Evolutionary conservation across 306 rosid species (phyloP).

Genomic region (Rosa rugosa): DNA sequence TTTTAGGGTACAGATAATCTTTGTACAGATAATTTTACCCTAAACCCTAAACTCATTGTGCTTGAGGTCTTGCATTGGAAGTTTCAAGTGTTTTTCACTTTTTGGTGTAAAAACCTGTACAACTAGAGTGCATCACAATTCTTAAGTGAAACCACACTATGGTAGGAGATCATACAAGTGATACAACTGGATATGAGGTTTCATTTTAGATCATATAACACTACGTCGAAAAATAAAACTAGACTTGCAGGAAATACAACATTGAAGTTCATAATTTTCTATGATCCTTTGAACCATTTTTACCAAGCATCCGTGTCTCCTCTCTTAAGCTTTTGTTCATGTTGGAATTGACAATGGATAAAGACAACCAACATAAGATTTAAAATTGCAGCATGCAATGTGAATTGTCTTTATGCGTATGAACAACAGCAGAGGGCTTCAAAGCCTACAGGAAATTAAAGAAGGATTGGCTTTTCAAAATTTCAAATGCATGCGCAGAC

Average conservation of each 20-base stretch:
- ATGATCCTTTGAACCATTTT: neutral
- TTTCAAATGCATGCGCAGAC: constrained; percentile 17
- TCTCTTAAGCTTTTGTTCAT: neutral
- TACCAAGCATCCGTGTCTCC: neutral
- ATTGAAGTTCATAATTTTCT: neutral
- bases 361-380: neutral
- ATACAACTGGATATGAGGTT: neutral
- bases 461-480: constrained; percentile 13
- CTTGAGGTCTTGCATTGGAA: neutral
- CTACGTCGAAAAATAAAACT: no score
- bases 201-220: no score
- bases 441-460: constrained; percentile 5
- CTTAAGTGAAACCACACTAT: neutral
- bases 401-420: constrained; percentile 21
- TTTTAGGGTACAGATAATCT: no score
- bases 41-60: no score
- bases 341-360: neutral
- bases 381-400: constrained; percentile 26
- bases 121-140: neutral
- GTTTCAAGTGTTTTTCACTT: neutral
- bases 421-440: constrained; percentile 1
- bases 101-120: neutral
- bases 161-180: neutral
- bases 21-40: no score
- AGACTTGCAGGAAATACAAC: neutral